A percentile compares a stretch with the other conserved stretches of the same genome.
Conservation (phyloP, 495 filamentous ascomycete species). For the Neurospora sp. region DNA sequence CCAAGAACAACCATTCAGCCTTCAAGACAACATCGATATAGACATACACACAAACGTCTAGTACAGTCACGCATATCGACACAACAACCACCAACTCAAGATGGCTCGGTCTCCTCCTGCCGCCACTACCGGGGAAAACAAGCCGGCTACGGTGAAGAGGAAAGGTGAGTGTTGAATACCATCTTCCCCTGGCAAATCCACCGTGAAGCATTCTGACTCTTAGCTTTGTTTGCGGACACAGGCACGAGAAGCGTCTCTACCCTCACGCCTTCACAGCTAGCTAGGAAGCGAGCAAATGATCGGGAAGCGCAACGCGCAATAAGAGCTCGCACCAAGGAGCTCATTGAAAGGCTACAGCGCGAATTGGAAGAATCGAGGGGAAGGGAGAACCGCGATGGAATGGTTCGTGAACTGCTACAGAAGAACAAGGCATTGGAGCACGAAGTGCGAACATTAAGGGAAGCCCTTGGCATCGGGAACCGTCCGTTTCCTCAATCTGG, state of each 20-base stretch:
- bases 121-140: constrained; percentile 17
- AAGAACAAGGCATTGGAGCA: constrained; percentile 30
- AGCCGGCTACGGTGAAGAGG: constrained; percentile 15
- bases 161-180: constrained; percentile 20
- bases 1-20: not conserved
- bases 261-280: constrained; percentile 61
- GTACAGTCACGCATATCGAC: not conserved
- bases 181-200: not conserved
- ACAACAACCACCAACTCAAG: not conserved
- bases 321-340: constrained; percentile 67
- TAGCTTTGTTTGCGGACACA: constrained; percentile 6
- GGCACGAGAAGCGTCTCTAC: constrained; percentile 63
- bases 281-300: constrained; percentile 79
- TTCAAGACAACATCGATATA: not conserved
- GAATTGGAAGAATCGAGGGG: constrained; percentile 50
- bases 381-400: constrained; percentile 24
- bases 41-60: not conserved
- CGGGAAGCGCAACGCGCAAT: constrained; percentile 82
- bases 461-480: constrained; percentile 17
- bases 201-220: not conserved
- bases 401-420: constrained; percentile 22
- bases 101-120: constrained; percentile 11
- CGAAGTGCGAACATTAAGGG: constrained; percentile 21
- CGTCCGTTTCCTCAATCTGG: constrained; percentile 10
- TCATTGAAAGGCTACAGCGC: constrained; percentile 67